Conservation (phyloP, 352 stramenopile genomes). For the Phytophthora palmivora region DNA sequence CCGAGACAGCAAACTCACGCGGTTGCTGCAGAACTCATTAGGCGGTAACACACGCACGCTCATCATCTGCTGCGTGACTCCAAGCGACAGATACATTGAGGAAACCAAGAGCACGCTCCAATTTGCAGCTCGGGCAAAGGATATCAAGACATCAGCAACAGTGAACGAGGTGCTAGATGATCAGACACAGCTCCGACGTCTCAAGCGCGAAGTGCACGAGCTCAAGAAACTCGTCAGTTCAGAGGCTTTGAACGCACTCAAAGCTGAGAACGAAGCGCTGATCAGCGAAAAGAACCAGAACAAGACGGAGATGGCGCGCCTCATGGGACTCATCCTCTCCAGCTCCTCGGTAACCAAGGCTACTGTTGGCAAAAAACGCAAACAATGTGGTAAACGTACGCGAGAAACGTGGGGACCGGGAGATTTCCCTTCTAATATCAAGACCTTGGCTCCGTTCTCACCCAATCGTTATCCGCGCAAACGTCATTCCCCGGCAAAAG, state of each 20-base stretch:
- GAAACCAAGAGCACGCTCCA: conserved; percentile 92
- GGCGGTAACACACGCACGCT: conserved; percentile 92
- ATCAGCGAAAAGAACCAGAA: conserved; percentile 62
- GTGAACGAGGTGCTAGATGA: conserved; percentile 94
- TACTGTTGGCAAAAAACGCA: conserved; percentile 27
- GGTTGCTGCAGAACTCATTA: conserved; percentile 91
- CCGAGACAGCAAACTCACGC: conserved; percentile 92
- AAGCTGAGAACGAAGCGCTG: conserved; percentile 78
- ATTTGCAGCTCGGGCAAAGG: conserved; percentile 94
- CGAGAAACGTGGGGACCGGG: conserved; percentile 81
- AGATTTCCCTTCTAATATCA: conserved; percentile 55
- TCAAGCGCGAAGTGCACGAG: conserved; percentile 78
- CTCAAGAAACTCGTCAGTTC: conserved; percentile 71
- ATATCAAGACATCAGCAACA: conserved; percentile 78
- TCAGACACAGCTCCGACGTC: conserved; percentile 77
- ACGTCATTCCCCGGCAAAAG: conserved; percentile 48
- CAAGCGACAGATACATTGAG: conserved; percentile 76
- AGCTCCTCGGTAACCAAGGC: conserved; percentile 44
- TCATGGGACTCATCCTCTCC: conserved; percentile 70
- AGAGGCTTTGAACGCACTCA: conserved; percentile 59
- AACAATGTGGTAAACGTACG: conserved; percentile 48
- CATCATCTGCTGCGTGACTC: conserved; percentile 89
- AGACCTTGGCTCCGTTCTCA: conserved; percentile 24
- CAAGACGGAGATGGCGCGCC: conserved; percentile 62
- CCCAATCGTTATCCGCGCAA: conserved; percentile 21